Evolutionary conservation across 257 asterid genomes (phyloP), one percentile per base, ranked within the genome.

Genomic region (Gentiana macrophylla): DNA sequence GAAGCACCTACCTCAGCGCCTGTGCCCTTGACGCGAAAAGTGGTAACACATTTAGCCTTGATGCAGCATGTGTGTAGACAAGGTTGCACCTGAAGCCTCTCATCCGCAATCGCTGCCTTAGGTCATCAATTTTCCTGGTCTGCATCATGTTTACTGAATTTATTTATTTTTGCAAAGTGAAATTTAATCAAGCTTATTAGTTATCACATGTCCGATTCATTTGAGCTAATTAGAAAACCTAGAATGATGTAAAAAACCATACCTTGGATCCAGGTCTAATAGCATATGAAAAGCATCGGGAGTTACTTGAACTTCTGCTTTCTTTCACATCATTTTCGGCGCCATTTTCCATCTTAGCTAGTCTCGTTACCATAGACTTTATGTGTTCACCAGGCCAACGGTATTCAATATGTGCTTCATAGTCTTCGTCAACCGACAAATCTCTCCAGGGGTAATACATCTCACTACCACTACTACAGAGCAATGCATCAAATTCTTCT

Each of bases 341-440:
- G 49, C 55, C 78, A 62, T 57, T 70, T 67, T 74, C 82, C 45
- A 53, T 53, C 62, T 70, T 74, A 37, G 74, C 77, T 52, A 79
- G 82, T 74, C 82, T 75, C 57, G 53, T 64, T 53, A 75, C 66
- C 47, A 69, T 69, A 49, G 82, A 65, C 65, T 70, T 77, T 52
- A 77, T 77, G 35, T 77, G 70, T 61, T 79, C 85, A 62, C 87
- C 81, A 10, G 87, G 78, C 94, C 90, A 81, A 34, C 83, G 84
- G 62, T 76, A 66, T 68, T 70, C 89, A 50, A 78, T 68, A 65
- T 78, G 89, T 61, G 79, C 72, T 66, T 72, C 74, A 2, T 84
- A 80, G 69, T 80, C 84, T 61, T 79, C 82, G 69, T 80, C 86
- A 46, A 61, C 43, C 35, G 24, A 72, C 63, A 71, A 67, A 67